A percentile compares a stretch with the other conserved stretches of the same genome.
Evolutionary conservation across 2,329 filamentous ascomycete species (phyloP).

Genomic region (Hortaea werneckii): DNA sequence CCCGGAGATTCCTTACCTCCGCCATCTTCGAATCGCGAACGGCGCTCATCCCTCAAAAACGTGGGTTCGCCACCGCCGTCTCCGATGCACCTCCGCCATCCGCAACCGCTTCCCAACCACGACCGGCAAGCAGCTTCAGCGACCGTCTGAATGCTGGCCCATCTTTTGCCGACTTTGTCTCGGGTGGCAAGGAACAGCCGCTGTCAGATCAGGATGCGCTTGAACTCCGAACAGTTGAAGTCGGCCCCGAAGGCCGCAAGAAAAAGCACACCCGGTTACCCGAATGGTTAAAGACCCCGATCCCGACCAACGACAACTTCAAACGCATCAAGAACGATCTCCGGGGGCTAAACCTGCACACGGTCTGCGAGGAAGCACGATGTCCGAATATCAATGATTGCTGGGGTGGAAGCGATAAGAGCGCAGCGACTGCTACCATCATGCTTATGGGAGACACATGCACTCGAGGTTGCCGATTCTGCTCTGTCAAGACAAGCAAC

Average conservation of each 20-base stretch:
- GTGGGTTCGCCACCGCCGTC: conserved; percentile 36
- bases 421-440: conserved; percentile 88
- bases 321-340: conserved; percentile 93
- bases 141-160: conserved; percentile 56
- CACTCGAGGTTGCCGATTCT: conserved; percentile 92
- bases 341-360: conserved; percentile 79
- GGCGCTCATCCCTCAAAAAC: conserved; percentile 22
- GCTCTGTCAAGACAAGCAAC: conserved; percentile 84
- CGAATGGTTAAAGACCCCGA: conserved; percentile 91
- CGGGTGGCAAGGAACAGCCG: conserved; percentile 21
- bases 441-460: conserved; percentile 99
- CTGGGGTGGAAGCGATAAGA: conserved; percentile 87
- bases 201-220: conserved; percentile 44
- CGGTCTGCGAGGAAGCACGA: conserved; percentile 92
- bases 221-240: conserved; percentile 50
- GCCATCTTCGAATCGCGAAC: conserved; percentile 11
- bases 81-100: conserved; percentile 27
- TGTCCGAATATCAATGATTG: conserved; percentile 98
- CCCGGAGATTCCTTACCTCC: conserved; percentile 17
- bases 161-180: conserved; percentile 54
- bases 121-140: conserved; percentile 45
- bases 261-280: conserved; percentile 67
- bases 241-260: conserved; percentile 52
- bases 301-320: conserved; percentile 76
- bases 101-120: conserved; percentile 23